Evolutionary conservation across 2,329 filamentous ascomycete species (phyloP).

Genomic region (Paraphoma chrysanthemicola): DNA sequence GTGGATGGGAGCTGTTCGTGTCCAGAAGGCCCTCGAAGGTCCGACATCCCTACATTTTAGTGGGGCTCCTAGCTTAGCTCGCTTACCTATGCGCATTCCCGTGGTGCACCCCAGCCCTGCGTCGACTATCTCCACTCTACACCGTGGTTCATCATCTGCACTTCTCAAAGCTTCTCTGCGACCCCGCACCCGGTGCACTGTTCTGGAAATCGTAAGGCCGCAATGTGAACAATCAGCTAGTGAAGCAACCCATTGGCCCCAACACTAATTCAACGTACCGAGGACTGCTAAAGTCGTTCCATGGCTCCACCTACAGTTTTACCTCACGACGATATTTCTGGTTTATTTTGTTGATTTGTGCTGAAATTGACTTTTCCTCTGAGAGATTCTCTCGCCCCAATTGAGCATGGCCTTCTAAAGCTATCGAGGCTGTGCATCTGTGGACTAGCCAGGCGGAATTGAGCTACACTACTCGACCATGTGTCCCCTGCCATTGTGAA

Average conservation of each 20-base stretch:
- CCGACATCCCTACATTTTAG: slow-evolving; percentile 14
- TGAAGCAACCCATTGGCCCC: background rate
- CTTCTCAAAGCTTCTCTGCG: no score
- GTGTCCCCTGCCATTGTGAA: no score
- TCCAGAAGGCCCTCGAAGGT: slow-evolving; percentile 25
- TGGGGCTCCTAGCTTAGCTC: slow-evolving; percentile 6
- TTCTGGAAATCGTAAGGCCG: background rate
- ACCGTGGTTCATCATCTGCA: background rate
- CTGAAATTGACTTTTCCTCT: no score
- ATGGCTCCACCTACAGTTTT: background rate
- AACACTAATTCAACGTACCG: background rate
- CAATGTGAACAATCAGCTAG: background rate
- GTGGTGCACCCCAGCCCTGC: background rate
- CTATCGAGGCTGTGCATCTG: no score
- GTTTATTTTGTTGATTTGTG: no score
- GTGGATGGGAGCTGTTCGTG: slow-evolving; percentile 8
- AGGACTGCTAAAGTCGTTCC: background rate
- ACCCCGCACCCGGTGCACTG: background rate
- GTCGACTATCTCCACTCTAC: background rate
- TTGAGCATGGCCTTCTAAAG: no score
- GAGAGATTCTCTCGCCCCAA: no score
- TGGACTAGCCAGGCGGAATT: no score
- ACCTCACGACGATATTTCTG: no score
- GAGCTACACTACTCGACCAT: no score
- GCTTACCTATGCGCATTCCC: background rate